Base-by-base conservation (phyloP, 73 alveolate species). In the Paramecium biaurelia region DNA sequence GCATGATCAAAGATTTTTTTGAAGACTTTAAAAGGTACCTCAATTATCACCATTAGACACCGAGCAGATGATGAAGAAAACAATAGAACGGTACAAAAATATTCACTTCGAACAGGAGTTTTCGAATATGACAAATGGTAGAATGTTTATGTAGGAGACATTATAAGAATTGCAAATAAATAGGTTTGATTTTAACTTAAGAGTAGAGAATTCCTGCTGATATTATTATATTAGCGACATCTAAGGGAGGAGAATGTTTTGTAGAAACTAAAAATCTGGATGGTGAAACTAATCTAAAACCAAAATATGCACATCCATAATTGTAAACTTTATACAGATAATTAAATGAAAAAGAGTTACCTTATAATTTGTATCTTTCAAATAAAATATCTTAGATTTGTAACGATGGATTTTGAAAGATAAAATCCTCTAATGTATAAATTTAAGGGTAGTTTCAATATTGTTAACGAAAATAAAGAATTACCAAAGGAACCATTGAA, bases 211-310 rank as follows among this genome's bases (percentile, higher is more conserved):
- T 98, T 88, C 99, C 99, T 26, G 98, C 99, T 57, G 99, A 98
- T 93, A 59, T 96, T 92, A 84, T 98, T 76, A 92, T 98, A 38
- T 74, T 98, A 56, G 95, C 95, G 58, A 95, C 99, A 28, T 92
- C 97, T 59, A 86, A 88, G 28, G 96, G 93, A 53, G 98, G 98
- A 28, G 93, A 95, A 34, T 96, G 98, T 89, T 97, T 93, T 88
- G 95, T 98, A 15, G 99, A 98, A 88, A 97, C 99, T 12, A 97
- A 97, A 37, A 96, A 97, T 82, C 90, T 98, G 41, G 99, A 98
- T 90, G 99, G 99, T 14, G 99, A 98, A 92, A 98, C 98, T 23
- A 98, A 96, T 74, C 86, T 98, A 74, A 98, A 98, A 89, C 96
- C 95, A 28, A 98, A 98, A 84, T 37, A 90, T 9, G 96, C 98